A percentile compares a stretch with the other conserved stretches of the same genome.
Conservation (phyloP, 2,329 filamentous ascomycete species). For the Aureobasidium zeae region DNA sequence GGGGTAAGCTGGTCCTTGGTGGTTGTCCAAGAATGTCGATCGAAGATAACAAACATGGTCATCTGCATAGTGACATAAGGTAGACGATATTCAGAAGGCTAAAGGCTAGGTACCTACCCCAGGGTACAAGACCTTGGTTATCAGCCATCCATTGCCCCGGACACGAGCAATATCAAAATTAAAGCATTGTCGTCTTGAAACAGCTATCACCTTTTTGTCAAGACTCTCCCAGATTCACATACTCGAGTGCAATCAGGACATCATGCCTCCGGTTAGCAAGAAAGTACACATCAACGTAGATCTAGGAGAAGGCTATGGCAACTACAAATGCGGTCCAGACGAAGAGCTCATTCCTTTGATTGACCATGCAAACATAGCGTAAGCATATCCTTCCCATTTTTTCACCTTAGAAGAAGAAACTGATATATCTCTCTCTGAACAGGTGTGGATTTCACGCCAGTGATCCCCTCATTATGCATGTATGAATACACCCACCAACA, state of each 20-base stretch:
- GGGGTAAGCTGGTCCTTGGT: too few relatives aligned
- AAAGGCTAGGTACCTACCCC: too few relatives aligned
- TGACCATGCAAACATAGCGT: slow-evolving; percentile 55
- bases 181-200: too few relatives aligned
- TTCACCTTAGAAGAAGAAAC: neutral
- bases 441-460: slow-evolving; percentile 36
- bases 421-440: neutral
- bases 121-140: too few relatives aligned
- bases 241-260: slow-evolving; percentile 4
- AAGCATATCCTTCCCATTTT: too few relatives aligned
- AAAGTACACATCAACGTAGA: slow-evolving; percentile 47
- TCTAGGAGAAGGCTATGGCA: slow-evolving; percentile 46
- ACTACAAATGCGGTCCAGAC: slow-evolving; percentile 47
- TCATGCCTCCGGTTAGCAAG: slow-evolving; percentile 42
- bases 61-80: too few relatives aligned
- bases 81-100: too few relatives aligned
- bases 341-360: slow-evolving; percentile 52
- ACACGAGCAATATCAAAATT: too few relatives aligned
- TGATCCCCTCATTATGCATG: slow-evolving; percentile 56
- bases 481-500: neutral
- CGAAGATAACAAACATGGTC: too few relatives aligned
- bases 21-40: too few relatives aligned
- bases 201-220: slow-evolving; percentile 47
- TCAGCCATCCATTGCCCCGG: too few relatives aligned
- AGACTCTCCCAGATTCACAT: slow-evolving; percentile 32